Evolutionary conservation across 1,284 basidiomycete species (phyloP), one percentile per base, ranked within the genome.

Genomic region (Peniophora sp.): DNA sequence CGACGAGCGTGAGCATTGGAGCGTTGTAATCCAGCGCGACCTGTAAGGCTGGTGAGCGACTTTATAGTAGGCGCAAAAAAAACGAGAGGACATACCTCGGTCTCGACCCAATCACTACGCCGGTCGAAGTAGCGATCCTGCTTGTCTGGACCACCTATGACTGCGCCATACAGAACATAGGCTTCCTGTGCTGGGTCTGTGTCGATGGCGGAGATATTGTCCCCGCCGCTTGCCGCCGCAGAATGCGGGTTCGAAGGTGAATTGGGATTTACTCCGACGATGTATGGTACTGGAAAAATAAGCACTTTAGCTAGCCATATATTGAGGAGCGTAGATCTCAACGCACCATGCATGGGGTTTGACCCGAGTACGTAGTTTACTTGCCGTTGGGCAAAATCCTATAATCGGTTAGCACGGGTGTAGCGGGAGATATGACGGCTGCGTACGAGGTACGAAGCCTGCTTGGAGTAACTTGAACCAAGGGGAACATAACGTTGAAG

Each of bases 171-270:
- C 2, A 97, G 68, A 2, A 89, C 76, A 61, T 92, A 80, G 0
- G 81, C 77, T 64, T 89, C 85, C 52, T 79, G 66, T 8, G 70
- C 69, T 0, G 93, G 93, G 39, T 74, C 75, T 3, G 78, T 86
- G 62, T 96, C 81, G 58, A 97, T 85, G 46, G 77, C 65, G 38
- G 60, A 67, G 52, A 89, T 76, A 58, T 84, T 72, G 55, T 83
- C 73, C 0, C 90, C 92, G 38, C 93, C 93, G 50, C 85, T 87
- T 1, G 94, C 87, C 66, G 88, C 74, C 1, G 90, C 92, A 6
- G 88, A 91, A 63, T 95, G 91, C 0, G 93, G 92, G 65, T 95
- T 96, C 47, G 77, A 68, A 0, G 93, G 91, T 19, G 92, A 89
- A 68, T 96, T 96, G 3, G 92, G 90, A 65, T 95, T 92, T 50